Evolutionary conservation across 345 rosid species (phyloP), one percentile per base, ranked within the genome.

Genomic region (Lenwebbia sp.): DNA sequence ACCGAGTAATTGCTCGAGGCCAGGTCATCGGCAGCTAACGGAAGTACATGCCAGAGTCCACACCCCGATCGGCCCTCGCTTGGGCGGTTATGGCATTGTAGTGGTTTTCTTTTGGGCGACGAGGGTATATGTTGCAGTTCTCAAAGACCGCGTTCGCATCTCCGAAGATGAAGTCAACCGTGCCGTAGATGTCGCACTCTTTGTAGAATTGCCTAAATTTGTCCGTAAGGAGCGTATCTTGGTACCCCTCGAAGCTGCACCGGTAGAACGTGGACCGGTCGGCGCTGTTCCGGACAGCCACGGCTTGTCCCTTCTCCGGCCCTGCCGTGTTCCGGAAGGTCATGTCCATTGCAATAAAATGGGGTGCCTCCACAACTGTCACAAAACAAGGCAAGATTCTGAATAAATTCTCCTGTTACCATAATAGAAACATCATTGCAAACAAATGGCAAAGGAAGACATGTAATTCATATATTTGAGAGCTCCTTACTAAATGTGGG

Each of bases 131-230:
- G 74, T 91, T 93, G 88, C 98, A 95, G 86, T 91, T 92, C 85
- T 96, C 98, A 51, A 95, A 86, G 33, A 96, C 94, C 17, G 88
- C 98, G 0, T 94, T 95, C 0, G 96, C 99, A 75, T 95, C 93
- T 12, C 99, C 99, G 33, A 95, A 96, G 62, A 96, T 95, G 88
- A 95, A 95, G 58, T 96, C 98, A 7, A 95, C 95, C 0, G 98
- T 95, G 3, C 99, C 99, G 19, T 93, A 95, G 23, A 96, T 89
- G 26, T 95, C 94, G 49, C 99, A 96, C 65, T 95, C 98, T 21
- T 96, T 90, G 40, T 94, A 96, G 87, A 94, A 95, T 82, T 96
- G 98, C 83, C 97, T 88, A n/a, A n/a, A n/a, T n/a, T n/a, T n/a
- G n/a, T n/a, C n/a, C n/a, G 95, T 86, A 85, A 94, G 94, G 52